Base-by-base conservation (phyloP, 2,329 filamentous ascomycete species). In the Corynespora cassiicola region DNA sequence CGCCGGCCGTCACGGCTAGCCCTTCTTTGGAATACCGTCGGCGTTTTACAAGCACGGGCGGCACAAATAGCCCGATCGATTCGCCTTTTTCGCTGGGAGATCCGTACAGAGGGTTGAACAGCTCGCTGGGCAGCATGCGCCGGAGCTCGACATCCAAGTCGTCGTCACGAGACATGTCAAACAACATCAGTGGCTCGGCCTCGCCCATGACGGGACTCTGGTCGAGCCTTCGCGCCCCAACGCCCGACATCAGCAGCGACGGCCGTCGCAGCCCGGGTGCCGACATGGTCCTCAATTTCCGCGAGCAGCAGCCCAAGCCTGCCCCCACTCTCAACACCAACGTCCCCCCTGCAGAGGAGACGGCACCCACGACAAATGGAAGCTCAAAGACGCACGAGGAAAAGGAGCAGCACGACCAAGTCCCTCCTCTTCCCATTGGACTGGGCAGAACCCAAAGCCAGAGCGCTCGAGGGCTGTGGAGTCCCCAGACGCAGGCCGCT, bases 101-200 rank as follows among this genome's bases (percentile, higher is more conserved):
- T 12, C 54, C 65, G 2, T 54, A 56, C 15, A 56, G 45, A 11
- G 50, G 48, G 11, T 60, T 66, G 45, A 70, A 62, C 36, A 68
- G 65, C 41, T 63, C 68, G 3, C 51, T 72, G 11, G 68, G 66
- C 10, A 70, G 68, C 23, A 69, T 72, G 25, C 62, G 69, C 19
- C 63, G 70, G 10, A 66, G 66, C 6, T 65, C 66, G 18, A 64
- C 61, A 14, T 58, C 56, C 6, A 55, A 58, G 1, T 57, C 59
- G 16, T 61, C 60, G 28, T 45, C 40, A 17, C 53, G 43, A 23
- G 40, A 34, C 35, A 46, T 39, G 25, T 43, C 50, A 6, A 52
- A 45, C 18, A 45, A 58, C 20, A 49, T 52, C 4, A 53, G 49
- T 30, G 49, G 33, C 19, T 44, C 42, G 36, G 43, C 61, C 6